phyloP scores from a whole-genome alignment of 306 rosid genomes.

The Vigna unguiculata region DNA sequence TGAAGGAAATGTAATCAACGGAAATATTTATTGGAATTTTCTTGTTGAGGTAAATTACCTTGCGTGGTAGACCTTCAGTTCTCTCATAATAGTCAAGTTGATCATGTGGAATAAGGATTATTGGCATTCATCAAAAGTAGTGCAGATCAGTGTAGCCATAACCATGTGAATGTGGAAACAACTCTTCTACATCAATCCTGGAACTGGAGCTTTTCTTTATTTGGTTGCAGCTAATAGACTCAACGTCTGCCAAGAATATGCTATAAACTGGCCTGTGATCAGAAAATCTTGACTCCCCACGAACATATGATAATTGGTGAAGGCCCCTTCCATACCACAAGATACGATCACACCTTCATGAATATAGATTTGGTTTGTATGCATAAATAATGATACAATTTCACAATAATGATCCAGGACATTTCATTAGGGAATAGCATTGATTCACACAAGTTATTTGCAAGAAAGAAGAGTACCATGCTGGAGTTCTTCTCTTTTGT shows the following conservation, averaged over 20 bases:
- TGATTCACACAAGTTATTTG: slow-evolving; percentile 10
- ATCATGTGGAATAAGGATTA: slow-evolving; percentile 20
- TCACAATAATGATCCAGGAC: background rate
- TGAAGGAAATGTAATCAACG: slow-evolving; percentile 34
- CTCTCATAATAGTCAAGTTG: slow-evolving; percentile 31
- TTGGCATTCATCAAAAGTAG: slow-evolving; percentile 55
- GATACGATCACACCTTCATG: slow-evolving; percentile 88
- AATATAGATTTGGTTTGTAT: slow-evolving; percentile 22
- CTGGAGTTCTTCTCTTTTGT: slow-evolving; percentile 94
- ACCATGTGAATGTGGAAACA: slow-evolving; percentile 62
- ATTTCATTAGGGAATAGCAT: background rate
- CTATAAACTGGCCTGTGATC: slow-evolving; percentile 91
- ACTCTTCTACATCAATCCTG: slow-evolving; percentile 85
- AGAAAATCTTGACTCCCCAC: slow-evolving; percentile 88
- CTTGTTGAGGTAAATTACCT: slow-evolving; percentile 44
- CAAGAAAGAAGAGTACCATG: slow-evolving; percentile 64
- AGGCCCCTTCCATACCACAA: slow-evolving; percentile 86
- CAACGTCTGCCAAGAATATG: slow-evolving; percentile 73
- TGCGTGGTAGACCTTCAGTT: slow-evolving; percentile 31
- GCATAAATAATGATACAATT: background rate
- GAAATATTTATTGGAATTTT: slow-evolving; percentile 21
- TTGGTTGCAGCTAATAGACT: slow-evolving; percentile 64
- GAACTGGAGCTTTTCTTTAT: slow-evolving; percentile 75
- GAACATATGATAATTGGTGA: slow-evolving; percentile 76
- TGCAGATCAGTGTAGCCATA: slow-evolving; percentile 59